Conservation (phyloP, 2,329 filamentous ascomycete species). For the Zasmidium cellare region DNA sequence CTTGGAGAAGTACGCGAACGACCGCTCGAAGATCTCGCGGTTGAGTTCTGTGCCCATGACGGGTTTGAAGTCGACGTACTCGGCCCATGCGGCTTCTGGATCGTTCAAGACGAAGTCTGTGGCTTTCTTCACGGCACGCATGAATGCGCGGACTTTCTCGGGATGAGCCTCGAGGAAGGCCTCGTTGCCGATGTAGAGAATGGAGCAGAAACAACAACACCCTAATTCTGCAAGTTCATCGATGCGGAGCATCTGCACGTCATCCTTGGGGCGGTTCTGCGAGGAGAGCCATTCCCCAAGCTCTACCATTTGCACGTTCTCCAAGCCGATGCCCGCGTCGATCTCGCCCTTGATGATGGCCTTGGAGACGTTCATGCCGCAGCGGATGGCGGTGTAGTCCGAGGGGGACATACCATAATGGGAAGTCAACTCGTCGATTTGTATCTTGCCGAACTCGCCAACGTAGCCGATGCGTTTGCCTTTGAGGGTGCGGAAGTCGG, state of each 20-base stretch:
- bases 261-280: conserved; percentile 62
- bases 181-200: conserved; percentile 79
- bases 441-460: conserved; percentile 73
- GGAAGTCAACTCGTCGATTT: conserved; percentile 77
- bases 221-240: conserved; percentile 77
- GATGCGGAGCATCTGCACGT: conserved; percentile 79
- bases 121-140: conserved; percentile 71
- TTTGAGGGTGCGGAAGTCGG: conserved; percentile 72
- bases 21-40: conserved; percentile 77
- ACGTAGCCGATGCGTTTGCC: conserved; percentile 79
- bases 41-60: conserved; percentile 68
- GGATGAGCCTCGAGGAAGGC: conserved; percentile 65
- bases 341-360: conserved; percentile 72
- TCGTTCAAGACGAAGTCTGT: conserved; percentile 69
- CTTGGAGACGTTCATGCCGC: conserved; percentile 78
- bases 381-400: conserved; percentile 75
- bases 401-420: conserved; percentile 72
- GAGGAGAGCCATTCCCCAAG: conserved; percentile 71
- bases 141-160: conserved; percentile 65
- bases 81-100: conserved; percentile 64
- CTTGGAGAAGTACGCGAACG: conserved; percentile 72
- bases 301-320: conserved; percentile 83
- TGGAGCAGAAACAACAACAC: conserved; percentile 82
- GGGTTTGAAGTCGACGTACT: conserved; percentile 72
- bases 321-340: conserved; percentile 73